A percentile compares a stretch with the other conserved stretches of the same genome.
Evolutionary conservation across 2,329 filamentous ascomycete species (phyloP).

Genomic region (Xylaria sp.): DNA sequence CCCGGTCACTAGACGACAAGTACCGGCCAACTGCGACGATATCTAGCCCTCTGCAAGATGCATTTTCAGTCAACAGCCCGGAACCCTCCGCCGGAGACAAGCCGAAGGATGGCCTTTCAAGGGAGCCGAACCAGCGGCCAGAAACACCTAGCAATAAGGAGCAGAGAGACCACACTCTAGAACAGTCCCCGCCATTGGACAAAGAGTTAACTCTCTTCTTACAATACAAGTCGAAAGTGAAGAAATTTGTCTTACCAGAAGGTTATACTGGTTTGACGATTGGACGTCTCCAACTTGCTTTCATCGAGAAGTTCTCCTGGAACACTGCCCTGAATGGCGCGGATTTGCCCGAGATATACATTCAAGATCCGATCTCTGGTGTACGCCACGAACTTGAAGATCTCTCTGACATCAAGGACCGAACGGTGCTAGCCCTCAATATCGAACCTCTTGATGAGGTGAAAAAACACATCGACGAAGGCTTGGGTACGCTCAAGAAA

Average conservation of each 20-base stretch:
- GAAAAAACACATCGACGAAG: slow-evolving; percentile 94
- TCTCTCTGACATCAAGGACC: slow-evolving; percentile 88
- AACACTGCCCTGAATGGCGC: slow-evolving; percentile 93
- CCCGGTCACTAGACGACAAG: slow-evolving; percentile 72
- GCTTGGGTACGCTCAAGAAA: slow-evolving; percentile 77
- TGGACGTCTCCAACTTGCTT: slow-evolving; percentile 87
- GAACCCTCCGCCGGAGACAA: slow-evolving; percentile 40
- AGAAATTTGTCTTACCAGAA: slow-evolving; percentile 89
- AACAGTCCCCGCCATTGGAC: slow-evolving; percentile 71
- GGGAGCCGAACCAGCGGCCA: slow-evolving; percentile 36
- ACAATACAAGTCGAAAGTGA: slow-evolving; percentile 96
- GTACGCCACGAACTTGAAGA: slow-evolving; percentile 98
- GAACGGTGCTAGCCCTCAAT: slow-evolving; percentile 93
- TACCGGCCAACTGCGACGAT: slow-evolving; percentile 63
- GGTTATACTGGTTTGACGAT: slow-evolving; percentile 85
- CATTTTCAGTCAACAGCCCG: slow-evolving; percentile 46
- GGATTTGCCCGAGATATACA: slow-evolving; percentile 95
- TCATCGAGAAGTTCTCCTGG: slow-evolving; percentile 99
- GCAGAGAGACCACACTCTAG: slow-evolving; percentile 61
- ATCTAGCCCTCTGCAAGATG: slow-evolving; percentile 61
- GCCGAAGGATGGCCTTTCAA: slow-evolving; percentile 25
- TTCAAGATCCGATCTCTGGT: slow-evolving; percentile 93
- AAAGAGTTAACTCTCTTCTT: slow-evolving; percentile 94
- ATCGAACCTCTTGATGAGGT: slow-evolving; percentile 94
- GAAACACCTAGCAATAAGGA: slow-evolving; percentile 53